Evolutionary conservation across 176 grass and related monocot genomes (phyloP), one percentile per base, ranked within the genome.

Genomic region (Metroxylon sagu): DNA sequence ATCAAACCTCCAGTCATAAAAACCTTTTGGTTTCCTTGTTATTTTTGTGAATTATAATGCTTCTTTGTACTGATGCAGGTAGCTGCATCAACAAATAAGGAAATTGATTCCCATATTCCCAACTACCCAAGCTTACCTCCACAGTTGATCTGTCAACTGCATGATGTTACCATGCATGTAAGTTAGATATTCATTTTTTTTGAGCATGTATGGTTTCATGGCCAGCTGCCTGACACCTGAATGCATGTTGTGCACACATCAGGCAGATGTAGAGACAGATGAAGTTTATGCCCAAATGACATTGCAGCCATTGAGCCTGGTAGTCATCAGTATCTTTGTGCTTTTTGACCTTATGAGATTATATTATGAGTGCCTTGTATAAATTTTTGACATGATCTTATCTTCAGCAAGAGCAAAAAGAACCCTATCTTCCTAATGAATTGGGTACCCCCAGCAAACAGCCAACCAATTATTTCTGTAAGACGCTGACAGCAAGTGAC

Each of bases 91-190:
- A 97, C 92, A 25, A 97, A 97, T 73, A 97, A 90, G 64, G 92
- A 97, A 87, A 74, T 97, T 23, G 92, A 97, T 56, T 76, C 80
- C 25, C 92, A 98, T 73, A 91, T 97, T 48, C 92, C 92, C 29
- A 91, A 87, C 64, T 97, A 97, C 69, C 83, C 87, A 66, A 88
- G 79, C 67, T 62, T 90, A 71, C 92, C 92, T 48, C 78, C 92
- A 56, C 92, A 97, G 76, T 84, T 97, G 51, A 82, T 97, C 53
- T 97, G 92, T 69, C 92, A 97, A 49, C 70, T 97, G 54, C 92
- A 97, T 82, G 91, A 97, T 71, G 83, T 97, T 62, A 97, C 92
- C 16, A 97, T 97, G 92, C 92, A 97, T 74, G 92, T 97, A 72
- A 77, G 92, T 68, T 50, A 43, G 12, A 39, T 39, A 39, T 39